Conservation (phyloP, 2,329 filamentous ascomycete genomes). For the Ophiosphaerella narmari region DNA sequence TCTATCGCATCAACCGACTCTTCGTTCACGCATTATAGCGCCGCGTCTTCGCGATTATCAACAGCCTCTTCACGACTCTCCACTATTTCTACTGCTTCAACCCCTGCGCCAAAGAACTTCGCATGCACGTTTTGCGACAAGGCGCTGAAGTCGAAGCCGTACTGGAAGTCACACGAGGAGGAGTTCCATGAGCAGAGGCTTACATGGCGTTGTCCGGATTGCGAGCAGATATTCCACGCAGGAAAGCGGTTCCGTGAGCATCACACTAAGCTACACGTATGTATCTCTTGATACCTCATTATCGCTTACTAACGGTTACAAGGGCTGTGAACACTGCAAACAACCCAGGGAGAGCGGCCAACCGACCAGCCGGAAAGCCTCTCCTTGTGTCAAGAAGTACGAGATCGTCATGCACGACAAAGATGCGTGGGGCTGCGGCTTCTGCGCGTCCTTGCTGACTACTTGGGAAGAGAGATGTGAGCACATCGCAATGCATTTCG, state of each 20-base stretch:
- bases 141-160: slow-evolving; percentile 69
- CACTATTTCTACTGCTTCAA: slow-evolving; percentile 39
- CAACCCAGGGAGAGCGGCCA: slow-evolving; percentile 61
- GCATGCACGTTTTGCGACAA: slow-evolving; percentile 61
- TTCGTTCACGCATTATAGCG: slow-evolving; percentile 44
- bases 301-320: slow-evolving; percentile 15
- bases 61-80: slow-evolving; percentile 45
- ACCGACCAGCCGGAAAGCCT: slow-evolving; percentile 60
- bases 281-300: slow-evolving; percentile 21
- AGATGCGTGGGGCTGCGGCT: slow-evolving; percentile 71
- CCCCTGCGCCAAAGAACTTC: slow-evolving; percentile 45
- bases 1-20: slow-evolving; percentile 47
- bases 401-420: slow-evolving; percentile 61
- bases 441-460: slow-evolving; percentile 66
- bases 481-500: slow-evolving; percentile 71
- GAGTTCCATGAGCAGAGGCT: slow-evolving; percentile 71
- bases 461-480: slow-evolving; percentile 70
- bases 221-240: slow-evolving; percentile 70
- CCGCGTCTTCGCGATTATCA: slow-evolving; percentile 43
- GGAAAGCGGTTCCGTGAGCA: slow-evolving; percentile 72
- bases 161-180: slow-evolving; percentile 73
- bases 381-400: slow-evolving; percentile 46
- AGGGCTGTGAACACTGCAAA: slow-evolving; percentile 65
- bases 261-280: slow-evolving; percentile 66
- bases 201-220: slow-evolving; percentile 70